A percentile compares a stretch with the other conserved stretches of the same genome.
Evolutionary conservation across 352 stramenopile genomes (phyloP).

Genomic region (Elongisporangium undulatum): DNA sequence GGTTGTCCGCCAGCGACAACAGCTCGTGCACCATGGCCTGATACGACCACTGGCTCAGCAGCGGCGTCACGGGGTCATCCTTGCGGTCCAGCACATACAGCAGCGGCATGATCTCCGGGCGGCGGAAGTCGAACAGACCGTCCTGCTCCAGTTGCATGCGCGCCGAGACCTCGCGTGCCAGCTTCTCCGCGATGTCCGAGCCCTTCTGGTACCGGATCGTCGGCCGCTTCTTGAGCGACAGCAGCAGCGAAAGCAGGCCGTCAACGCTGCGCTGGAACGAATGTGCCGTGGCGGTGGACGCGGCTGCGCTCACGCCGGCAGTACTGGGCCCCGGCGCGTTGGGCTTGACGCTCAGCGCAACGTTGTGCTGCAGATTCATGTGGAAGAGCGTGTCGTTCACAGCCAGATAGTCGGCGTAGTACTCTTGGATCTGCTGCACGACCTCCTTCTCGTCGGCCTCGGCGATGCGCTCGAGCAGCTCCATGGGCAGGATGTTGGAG

Average conservation of each 20-base stretch:
- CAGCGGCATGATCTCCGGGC: constrained; percentile 72
- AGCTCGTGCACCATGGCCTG: constrained; percentile 99
- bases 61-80: constrained; percentile 98
- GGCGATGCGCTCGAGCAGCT: constrained; percentile 94
- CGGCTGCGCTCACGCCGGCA: constrained; percentile 7
- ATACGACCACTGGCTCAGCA: constrained; percentile 98
- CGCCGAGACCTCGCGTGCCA: constrained; percentile 93
- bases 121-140: constrained; percentile 97
- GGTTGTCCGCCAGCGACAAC: constrained; percentile 97
- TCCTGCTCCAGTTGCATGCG: constrained; percentile 92
- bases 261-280: constrained; percentile 93
- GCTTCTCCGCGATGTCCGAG: constrained; percentile 89
- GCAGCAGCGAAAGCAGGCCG: constrained; percentile 91
- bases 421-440: constrained; percentile 96
- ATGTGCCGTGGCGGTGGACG: constrained; percentile 34
- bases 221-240: constrained; percentile 96
- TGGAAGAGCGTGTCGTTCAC: constrained; percentile 98
- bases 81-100: constrained; percentile 96
- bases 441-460: constrained; percentile 94
- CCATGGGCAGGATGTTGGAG: constrained; percentile 93
- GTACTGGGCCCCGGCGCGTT: constrained; percentile 15
- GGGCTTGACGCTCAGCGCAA: constrained; percentile 46
- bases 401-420: constrained; percentile 98
- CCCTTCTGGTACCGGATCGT: constrained; percentile 95
- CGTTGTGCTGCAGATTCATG: constrained; percentile 87